Evolutionary conservation across 2,329 filamentous ascomycete genomes (phyloP), one percentile per base, ranked within the genome.

Genomic region (Xylaria sp.): DNA sequence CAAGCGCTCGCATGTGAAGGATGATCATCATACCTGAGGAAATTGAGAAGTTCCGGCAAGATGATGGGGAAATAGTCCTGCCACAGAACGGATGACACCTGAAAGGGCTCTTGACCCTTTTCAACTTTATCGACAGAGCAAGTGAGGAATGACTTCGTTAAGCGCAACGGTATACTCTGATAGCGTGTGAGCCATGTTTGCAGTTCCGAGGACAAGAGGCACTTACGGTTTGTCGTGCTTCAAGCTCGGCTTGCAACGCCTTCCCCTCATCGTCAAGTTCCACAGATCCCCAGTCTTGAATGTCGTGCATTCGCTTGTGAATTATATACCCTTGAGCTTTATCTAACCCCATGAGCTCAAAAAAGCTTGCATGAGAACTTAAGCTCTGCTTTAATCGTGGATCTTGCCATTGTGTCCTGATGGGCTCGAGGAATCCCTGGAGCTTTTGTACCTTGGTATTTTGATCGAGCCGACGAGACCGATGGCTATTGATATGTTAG

Each of bases 71-170:
- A 90, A 0, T 89, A 85, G 57, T 94, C 89, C 61, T 90, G 87
- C 95, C 95, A 99, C n/a, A 99, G 79, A 17, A 83, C 82, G 69
- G 89, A 90, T 0, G 93, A 92, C 25, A 91, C 87, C 64, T 90
- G 86, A 69, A 94, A 95, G 0, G 91, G 83, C 8, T 86, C 79
- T 4, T 91, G 89, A 4, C 85, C 84, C 69, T 90, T 91, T 51
- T 92, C 90, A 7, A 98, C 78, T 73, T 92, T 92, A 70, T 99
- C 96, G 0, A 95, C 94, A 0, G 94, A 96, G 51, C 94, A 94
- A 1, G 90, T 91, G n/a, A 99, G 80, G 73, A 98, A 91, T 0
- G 92, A 92, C 74, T 97, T 97, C 1, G 94, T 97, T 6, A 91
- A 86, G 60, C 94, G 88, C 43, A 99, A 79, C 3, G 95, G 95